Evolutionary conservation across 305 asterid species (phyloP), one percentile per base, ranked within the genome.

Genomic region (Solanum hybrid): DNA sequence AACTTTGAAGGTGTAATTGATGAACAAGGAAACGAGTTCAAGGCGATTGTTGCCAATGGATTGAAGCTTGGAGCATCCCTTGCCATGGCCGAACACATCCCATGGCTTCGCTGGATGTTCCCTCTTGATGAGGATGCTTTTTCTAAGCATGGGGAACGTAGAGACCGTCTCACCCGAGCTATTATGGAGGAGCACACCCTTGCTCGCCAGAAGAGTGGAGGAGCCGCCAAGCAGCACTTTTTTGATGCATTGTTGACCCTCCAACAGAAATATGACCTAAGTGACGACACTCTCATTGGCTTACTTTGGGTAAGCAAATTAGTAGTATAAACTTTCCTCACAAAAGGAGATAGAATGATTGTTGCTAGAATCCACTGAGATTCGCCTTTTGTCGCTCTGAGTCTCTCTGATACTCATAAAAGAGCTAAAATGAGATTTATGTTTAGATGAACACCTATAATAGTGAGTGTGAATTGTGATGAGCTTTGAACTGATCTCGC

Each of bases 141-240:
- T 34, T 56, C 87, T 9, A 90, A 89, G 85, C 89, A 87, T 5
- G 86, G 88, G 20, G 32, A 80, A 35, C 91, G 90, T 46, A 88
- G 90, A 22, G 92, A 91, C 90, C 38, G 86, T 22, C 91, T 91
- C 8, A 88, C 93, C 6, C 87, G 84, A 79, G 80, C 69, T 13
- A 91, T 90, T 84, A 90, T 91, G 93, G 92, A 91, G 85, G 93
- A 91, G 82, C 93, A 89, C 89, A 86, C 91, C 71, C 85, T 90
- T 77, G 92, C 92, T 26, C 91, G 92, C 60, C 80, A 87, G 88
- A 88, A 77, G 60, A 76, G 89, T 35, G 92, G 92, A 35, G 88
- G 89, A 36, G 89, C 88, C 31, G 90, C 88, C 46, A 90, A 91
- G 71, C 90, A 86, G n/a, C 91, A 91, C 88, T 91, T 91, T 12